Conservation (phyloP, 768 basidiomycete genomes). For the Ramaria sp. region DNA sequence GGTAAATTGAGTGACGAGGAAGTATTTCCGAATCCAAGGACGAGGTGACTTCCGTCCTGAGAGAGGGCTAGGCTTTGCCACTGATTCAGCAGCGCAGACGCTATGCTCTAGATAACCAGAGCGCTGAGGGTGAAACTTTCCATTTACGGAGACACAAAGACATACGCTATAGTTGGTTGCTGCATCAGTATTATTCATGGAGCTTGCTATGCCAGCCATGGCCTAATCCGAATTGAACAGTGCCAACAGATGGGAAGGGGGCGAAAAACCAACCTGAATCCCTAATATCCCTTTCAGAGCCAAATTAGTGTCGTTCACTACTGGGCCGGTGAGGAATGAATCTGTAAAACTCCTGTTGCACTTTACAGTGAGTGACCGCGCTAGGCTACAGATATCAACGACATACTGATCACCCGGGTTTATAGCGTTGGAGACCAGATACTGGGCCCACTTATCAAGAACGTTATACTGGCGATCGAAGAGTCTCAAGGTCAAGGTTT, state of each 20-base stretch:
- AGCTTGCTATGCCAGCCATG: slow-evolving; percentile 1
- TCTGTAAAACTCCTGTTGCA: neutral
- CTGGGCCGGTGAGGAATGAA: slow-evolving; percentile 12
- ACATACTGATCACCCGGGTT: slow-evolving; percentile 2
- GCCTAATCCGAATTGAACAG: slow-evolving; percentile 9
- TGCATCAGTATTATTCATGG: neutral
- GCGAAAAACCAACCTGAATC: slow-evolving; percentile 5
- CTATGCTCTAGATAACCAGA: neutral
- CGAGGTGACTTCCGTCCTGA: neutral
- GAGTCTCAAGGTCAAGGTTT: neutral
- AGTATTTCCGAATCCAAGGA: neutral
- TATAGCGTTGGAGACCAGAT: slow-evolving; percentile 10
- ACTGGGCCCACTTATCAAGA: slow-evolving; percentile 16
- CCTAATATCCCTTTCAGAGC: slow-evolving; percentile 19
- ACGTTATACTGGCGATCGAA: slow-evolving; percentile 9
- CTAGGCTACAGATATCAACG: neutral
- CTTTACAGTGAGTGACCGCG: neutral
- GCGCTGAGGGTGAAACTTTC: neutral
- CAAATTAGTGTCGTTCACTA: slow-evolving; percentile 15
- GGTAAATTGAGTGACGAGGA: slow-evolving; percentile 14
- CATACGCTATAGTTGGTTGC: neutral
- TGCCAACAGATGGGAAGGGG: slow-evolving; percentile 6
- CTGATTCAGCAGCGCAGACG: neutral
- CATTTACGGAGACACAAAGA: neutral
- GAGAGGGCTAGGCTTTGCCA: neutral